These are phyloP conservation scores for Tricholomella constricta DNA, from an alignment of 768 basidiomycete species.

Conservation along the genomic window DNA sequence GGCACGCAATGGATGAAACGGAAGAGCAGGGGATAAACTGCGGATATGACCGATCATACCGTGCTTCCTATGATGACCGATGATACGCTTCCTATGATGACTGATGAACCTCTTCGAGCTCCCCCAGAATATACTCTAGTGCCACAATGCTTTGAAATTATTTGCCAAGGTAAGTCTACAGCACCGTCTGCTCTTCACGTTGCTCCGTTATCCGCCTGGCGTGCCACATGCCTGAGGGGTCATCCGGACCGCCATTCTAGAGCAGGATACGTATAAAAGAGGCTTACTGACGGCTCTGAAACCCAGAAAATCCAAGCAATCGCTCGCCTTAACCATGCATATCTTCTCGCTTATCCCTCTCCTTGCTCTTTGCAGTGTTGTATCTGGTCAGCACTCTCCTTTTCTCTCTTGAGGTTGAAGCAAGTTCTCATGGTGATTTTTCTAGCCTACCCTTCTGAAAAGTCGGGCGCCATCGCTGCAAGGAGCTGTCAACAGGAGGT, in stretches of 20 bases:
- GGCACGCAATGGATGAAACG: background rate
- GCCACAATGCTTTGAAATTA: background rate
- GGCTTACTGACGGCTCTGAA: too few relatives aligned
- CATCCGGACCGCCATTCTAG: conserved; percentile 4
- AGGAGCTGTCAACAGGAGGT: conserved; percentile 18
- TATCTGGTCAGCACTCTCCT: too few relatives aligned
- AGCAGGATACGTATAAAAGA: conserved; percentile 6
- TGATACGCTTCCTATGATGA: conserved; percentile 11
- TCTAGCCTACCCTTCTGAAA: conserved; percentile 9
- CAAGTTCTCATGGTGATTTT: too few relatives aligned
- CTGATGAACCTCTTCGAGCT: background rate
- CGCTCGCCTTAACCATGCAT: conserved; percentile 8
- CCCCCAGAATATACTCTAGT: conserved; percentile 1
- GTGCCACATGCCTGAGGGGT: conserved; percentile 2
- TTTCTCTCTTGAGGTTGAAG: too few relatives aligned
- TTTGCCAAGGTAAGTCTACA: background rate
- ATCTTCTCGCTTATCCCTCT: conserved; percentile 14
- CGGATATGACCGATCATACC: conserved; percentile 10
- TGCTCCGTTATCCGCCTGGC: background rate
- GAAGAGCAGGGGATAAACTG: conserved; percentile 22
- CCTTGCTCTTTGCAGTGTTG: conserved; percentile 7
- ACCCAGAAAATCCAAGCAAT: too few relatives aligned
- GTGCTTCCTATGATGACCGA: conserved; percentile 6
- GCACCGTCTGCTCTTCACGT: background rate
- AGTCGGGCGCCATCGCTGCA: too few relatives aligned